phyloP scores from a whole-genome alignment of 805 yeast genomes.

The Wickerhamomyces mucosus region DNA sequence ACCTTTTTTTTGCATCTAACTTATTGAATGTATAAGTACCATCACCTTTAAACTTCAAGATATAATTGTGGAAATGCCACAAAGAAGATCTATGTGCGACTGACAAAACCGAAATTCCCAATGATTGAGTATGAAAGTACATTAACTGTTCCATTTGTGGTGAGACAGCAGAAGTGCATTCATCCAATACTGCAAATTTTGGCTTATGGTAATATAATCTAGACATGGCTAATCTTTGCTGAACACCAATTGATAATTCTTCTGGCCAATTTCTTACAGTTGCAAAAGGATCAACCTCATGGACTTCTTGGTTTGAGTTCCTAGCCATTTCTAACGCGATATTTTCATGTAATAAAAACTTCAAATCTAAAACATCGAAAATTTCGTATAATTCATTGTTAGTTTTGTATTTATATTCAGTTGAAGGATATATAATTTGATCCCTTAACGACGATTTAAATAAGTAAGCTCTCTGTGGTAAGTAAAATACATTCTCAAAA shows the following conservation, averaged over 20 bases:
- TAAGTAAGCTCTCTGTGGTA: conserved; percentile 89
- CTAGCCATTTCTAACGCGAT: conserved; percentile 26
- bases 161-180: conserved; percentile 90
- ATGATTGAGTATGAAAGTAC: conserved; percentile 71
- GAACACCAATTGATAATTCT: conserved; percentile 82
- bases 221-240: conserved; percentile 89
- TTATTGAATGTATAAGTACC: conserved; percentile 55
- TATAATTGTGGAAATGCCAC: conserved; percentile 83
- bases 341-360: conserved; percentile 42
- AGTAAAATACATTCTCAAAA: conserved; percentile 63
- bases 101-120: conserved; percentile 75
- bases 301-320: conserved; percentile 20
- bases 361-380: conserved; percentile 47
- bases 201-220: conserved; percentile 87
- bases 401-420: conserved; percentile 39
- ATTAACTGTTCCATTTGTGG: conserved; percentile 85
- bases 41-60: conserved; percentile 80
- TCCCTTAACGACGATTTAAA: conserved; percentile 60
- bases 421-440: conserved; percentile 83
- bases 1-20: conserved; percentile 65
- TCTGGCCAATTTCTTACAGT: conserved; percentile 77
- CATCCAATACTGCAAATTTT: conserved; percentile 89
- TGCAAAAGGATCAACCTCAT: conserved; percentile 44
- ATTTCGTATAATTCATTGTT: conserved; percentile 44
- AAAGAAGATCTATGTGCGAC: conserved; percentile 89